A percentile compares a stretch with the other conserved stretches of the same genome.
Evolutionary conservation across 176 grass and related monocot species (phyloP).

Genomic region (Bothriochloa decipiens): DNA sequence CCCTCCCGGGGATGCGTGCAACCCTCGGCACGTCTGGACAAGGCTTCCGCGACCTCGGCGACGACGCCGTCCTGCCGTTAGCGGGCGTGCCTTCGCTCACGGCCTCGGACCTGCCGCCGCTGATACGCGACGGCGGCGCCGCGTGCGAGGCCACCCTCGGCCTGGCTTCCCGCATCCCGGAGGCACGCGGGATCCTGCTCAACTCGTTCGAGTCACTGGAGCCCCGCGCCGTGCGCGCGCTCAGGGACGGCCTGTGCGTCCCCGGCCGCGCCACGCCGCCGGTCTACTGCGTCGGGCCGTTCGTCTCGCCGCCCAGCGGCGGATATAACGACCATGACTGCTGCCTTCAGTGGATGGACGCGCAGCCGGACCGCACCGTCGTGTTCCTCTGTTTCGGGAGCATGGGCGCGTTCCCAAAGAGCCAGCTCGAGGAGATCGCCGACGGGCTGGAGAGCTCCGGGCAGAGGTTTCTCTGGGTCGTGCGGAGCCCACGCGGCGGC

Average conservation of each 20-base stretch:
- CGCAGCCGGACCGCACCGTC: constrained; percentile 37
- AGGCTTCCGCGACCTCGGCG: background rate
- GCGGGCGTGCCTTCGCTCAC: background rate
- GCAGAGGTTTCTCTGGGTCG: constrained; percentile 19
- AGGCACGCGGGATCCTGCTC: too few species aligned
- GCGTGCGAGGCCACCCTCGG: too few species aligned
- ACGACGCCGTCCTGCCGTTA: background rate
- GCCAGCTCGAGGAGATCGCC: constrained; percentile 16
- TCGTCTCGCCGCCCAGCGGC: background rate
- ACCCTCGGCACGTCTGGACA: background rate
- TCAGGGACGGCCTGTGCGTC: background rate
- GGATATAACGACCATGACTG: background rate
- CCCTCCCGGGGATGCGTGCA: background rate
- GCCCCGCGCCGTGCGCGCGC: too few species aligned
- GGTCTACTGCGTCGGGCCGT: background rate
- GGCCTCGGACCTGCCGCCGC: background rate
- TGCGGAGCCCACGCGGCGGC: background rate
- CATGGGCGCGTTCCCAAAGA: background rate
- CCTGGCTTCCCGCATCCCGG: too few species aligned
- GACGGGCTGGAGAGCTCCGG: constrained; percentile 5
- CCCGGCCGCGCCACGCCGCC: background rate
- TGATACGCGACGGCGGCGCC: background rate
- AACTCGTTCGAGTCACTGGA: too few species aligned
- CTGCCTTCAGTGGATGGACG: constrained; percentile 43
- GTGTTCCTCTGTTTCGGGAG: constrained; percentile 62